A percentile compares a stretch with the other conserved stretches of the same genome.
Conservation (phyloP, 2,329 filamentous ascomycete species). For the Alternaria rosae region DNA sequence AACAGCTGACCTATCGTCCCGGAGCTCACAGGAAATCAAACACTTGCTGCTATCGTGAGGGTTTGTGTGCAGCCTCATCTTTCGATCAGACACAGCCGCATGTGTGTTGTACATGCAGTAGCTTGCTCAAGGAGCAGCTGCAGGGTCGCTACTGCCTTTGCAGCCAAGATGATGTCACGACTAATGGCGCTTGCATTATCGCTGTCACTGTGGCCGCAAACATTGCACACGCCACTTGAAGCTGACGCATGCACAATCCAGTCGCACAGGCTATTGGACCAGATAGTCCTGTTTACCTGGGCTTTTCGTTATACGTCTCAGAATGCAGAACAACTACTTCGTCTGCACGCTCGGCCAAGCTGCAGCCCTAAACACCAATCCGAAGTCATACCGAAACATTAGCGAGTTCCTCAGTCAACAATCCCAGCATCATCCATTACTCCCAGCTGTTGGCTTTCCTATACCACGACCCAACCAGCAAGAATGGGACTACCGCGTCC, state of each 20-base stretch:
- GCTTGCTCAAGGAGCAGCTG: conserved; percentile 2
- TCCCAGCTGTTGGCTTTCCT: conserved; percentile 62
- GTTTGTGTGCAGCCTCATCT: not conserved
- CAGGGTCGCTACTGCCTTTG: conserved; percentile 11
- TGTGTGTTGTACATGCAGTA: not conserved
- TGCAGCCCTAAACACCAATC: conserved; percentile 43
- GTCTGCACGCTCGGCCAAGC: conserved; percentile 68
- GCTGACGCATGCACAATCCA: not conserved
- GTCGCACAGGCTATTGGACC: not conserved
- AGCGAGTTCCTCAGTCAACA: conserved; percentile 61
- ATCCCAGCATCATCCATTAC: conserved; percentile 48
- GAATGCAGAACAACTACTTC: conserved; percentile 61
- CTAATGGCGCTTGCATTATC: conserved; percentile 14
- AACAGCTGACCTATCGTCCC: not conserved
- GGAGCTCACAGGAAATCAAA: not conserved
- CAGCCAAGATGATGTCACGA: conserved; percentile 40
- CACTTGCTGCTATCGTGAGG: not conserved
- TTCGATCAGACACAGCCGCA: not conserved
- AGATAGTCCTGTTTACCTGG: not conserved
- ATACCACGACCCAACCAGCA: conserved; percentile 27
- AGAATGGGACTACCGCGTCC: conserved; percentile 39
- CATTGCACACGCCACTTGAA: not conserved
- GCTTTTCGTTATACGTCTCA: not conserved
- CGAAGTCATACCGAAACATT: conserved; percentile 55
- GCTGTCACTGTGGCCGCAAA: not conserved